Base-by-base conservation (phyloP, 1,284 basidiomycete species). In the Ganoderma lingzhi region DNA sequence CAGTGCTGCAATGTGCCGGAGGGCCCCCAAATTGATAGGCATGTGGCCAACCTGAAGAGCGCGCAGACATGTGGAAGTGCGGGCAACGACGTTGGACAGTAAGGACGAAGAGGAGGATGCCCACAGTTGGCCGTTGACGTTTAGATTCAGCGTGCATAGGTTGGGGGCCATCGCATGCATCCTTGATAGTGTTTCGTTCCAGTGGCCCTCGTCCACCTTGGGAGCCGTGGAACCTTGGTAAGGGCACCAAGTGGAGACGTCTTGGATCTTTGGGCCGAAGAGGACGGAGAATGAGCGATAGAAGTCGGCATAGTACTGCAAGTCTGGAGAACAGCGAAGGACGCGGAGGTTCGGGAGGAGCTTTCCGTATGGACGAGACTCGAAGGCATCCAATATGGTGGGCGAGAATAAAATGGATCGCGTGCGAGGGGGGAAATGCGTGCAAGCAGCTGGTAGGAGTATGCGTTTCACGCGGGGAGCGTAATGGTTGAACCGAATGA, bases 261-360 rank as follows among this genome's bases (percentile, higher is more conserved):
- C 37, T 23, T 58, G 30, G 28, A 67, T 6, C 9, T n/a, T 59
- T 12, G 66, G 66, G 10, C 66, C 55, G 37, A 48, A 67, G 9
- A 67, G 45, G 3, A 67, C 56, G 56, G 30, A 55, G 30, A 61
- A 44, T 0, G 62, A 59, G 10, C 66, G 62, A 35, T 64, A 67
- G 45, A 51, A 63, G 12, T 62, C 61, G 15, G 23, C n/a, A 10
- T 39, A 30, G 8, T 58, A 15, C n/a, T 19, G 37, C 9, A 30
- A n/a, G 5, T 42, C 23, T 10, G 59, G 28, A 15, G 62, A 17
- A 53, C 14, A 30, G 35, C 53, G 37, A 15, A 67, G 62, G n/a
- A 56, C 41, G 6, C 14, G 41, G 32, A 63, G 62, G n/a, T 67
- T 67, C n/a, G 62, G 66, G n/a, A 67, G 45, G 28, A 63, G 35